A percentile compares a stretch with the other conserved stretches of the same genome.
phyloP scores from a whole-genome alignment of 305 asterid genomes.

The Solanum aculeatissimum region DNA sequence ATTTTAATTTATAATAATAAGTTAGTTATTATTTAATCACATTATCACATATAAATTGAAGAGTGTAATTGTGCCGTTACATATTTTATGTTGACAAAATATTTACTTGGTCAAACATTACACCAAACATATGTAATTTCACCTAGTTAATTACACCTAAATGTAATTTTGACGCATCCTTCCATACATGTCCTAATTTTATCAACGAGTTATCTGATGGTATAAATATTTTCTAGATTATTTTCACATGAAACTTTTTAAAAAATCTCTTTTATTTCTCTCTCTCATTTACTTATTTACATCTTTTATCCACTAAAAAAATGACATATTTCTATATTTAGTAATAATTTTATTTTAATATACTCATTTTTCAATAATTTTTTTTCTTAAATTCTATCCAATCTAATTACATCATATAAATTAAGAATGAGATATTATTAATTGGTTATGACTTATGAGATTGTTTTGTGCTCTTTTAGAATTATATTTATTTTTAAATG shows the following conservation, averaged over 20 bases:
- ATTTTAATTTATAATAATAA: neutral
- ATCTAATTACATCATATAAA: too few species aligned
- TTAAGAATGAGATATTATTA: too few species aligned
- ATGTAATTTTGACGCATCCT: neutral
- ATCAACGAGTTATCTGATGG: neutral
- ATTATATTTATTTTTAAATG: neutral
- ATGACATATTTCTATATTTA: too few species aligned
- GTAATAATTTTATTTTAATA: too few species aligned
- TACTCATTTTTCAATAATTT: too few species aligned
- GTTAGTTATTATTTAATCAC: neutral
- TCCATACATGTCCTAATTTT: neutral
- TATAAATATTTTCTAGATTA: neutral
- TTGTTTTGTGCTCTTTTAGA: too few species aligned
- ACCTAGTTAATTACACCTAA: neutral
- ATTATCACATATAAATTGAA: neutral
- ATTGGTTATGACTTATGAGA: too few species aligned
- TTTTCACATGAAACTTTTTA: neutral
- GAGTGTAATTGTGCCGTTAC: neutral
- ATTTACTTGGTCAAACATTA: neutral
- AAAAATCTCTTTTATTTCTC: neutral
- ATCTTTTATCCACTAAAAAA: too few species aligned
- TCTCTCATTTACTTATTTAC: neutral
- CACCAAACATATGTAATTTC: neutral
- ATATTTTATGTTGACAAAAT: neutral
- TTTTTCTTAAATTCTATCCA: too few species aligned